Conservation (phyloP, 768 basidiomycete species). For the Dendrothele bispora region DNA sequence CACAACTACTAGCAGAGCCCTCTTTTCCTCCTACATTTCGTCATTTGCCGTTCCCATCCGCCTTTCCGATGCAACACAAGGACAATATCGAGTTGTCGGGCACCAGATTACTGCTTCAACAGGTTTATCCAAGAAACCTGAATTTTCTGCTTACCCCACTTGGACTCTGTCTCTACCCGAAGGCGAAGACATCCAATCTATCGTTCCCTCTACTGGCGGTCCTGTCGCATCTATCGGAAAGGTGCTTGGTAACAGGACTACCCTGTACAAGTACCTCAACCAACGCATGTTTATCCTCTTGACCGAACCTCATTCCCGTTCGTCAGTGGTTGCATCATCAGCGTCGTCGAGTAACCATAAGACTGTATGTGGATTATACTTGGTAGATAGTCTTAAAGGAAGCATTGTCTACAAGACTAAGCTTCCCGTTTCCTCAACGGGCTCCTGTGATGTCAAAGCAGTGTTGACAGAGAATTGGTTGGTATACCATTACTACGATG, state of each 20-base stretch:
- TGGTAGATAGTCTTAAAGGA: constrained; percentile 83
- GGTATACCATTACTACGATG: constrained; percentile 83
- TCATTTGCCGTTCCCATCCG: constrained; percentile 58
- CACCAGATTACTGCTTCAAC: constrained; percentile 43
- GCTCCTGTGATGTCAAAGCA: constrained; percentile 65
- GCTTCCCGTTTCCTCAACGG: constrained; percentile 44
- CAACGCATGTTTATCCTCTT: constrained; percentile 70
- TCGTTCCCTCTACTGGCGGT: constrained; percentile 44
- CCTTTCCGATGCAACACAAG: constrained; percentile 27
- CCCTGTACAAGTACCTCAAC: constrained; percentile 94
- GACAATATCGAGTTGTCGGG: constrained; percentile 51
- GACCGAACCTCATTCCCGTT: constrained; percentile 43
- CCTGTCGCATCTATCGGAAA: constrained; percentile 79
- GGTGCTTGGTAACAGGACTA: constrained; percentile 84
- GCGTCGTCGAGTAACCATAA: constrained; percentile 11
- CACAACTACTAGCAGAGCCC: constrained; percentile 39
- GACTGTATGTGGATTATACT: constrained; percentile 60
- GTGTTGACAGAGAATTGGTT: constrained; percentile 89
- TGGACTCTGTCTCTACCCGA: constrained; percentile 64
- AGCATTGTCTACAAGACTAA: constrained; percentile 66
- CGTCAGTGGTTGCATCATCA: constrained; percentile 12
- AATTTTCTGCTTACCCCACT: constrained; percentile 48
- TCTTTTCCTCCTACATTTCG: constrained; percentile 45
- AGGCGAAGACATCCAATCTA: constrained; percentile 55
- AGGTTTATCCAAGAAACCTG: constrained; percentile 20